Evolutionary conservation across 2,329 filamentous ascomycete species (phyloP), one percentile per base, ranked within the genome.

Genomic region (Phialophora tarda): DNA sequence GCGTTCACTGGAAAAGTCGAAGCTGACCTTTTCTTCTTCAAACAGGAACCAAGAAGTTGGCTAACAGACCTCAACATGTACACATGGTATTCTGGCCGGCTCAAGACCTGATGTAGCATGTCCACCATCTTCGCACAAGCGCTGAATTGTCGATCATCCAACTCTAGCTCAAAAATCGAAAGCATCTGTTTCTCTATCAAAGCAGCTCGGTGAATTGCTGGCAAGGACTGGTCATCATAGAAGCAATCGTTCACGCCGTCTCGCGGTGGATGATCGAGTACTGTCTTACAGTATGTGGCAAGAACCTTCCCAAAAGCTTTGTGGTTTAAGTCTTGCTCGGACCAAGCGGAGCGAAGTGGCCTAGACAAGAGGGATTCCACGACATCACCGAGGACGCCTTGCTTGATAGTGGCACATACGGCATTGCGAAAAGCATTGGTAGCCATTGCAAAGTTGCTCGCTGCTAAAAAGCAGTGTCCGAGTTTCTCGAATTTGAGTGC

Each of bases 401-500:
- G 70, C 4, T 76, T 71, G 34, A 82, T 75, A 68, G 82, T 77
- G 59, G 79, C 77, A 24, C 73, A 70, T 44, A 83, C 77, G 4
- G 81, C 78, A 50, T 78, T 75, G 44, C 71, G 70, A 48, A 82
- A 81, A 7, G 77, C 75, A 32, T 75, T 66, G 23, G 75, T 74
- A 0, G 81, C 78, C 59, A 78, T 77, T 26, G 66, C 65, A 26
- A 68, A 71, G 61, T 79, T 74, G 47, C 75, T 74, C n/a, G 73
- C 72, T 53, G 81, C 78, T 21, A 79, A 62, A 66, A 79, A 80
- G 2, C 80, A 72, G 59, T 77, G 73, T 1, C 77, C 81, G 24
- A 81, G 77, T 63, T 78, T 76, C 68, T 83, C 81, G 55, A 78
- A 79, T 65, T 83, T 83, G 7, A 80, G 72, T 11, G 78, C 75